Evolutionary conservation across 305 asterid species (phyloP).

Genomic region (Solanum hybrid): DNA sequence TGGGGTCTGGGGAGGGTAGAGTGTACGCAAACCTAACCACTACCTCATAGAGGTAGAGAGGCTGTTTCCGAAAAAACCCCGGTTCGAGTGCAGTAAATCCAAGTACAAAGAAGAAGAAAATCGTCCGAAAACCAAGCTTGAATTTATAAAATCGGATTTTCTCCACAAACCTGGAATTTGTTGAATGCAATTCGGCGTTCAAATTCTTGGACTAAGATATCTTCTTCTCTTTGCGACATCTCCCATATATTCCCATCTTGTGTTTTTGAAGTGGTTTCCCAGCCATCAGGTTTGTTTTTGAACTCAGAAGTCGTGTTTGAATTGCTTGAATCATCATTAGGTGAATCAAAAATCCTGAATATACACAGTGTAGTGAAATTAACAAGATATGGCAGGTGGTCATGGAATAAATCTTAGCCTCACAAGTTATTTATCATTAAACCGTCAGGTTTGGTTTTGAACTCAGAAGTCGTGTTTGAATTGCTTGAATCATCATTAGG

Average conservation of each 20-base stretch:
- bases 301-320: conserved; percentile 33
- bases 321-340: no score
- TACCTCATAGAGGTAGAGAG: neutral
- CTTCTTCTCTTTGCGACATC: conserved; percentile 89
- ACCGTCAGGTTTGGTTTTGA: conserved; percentile 63
- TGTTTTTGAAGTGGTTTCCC: conserved; percentile 67
- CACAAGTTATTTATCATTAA: no score
- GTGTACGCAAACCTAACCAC: neutral
- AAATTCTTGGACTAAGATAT: conserved; percentile 84
- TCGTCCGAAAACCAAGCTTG: neutral
- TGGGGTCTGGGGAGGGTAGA: neutral
- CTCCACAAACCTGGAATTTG: conserved; percentile 63
- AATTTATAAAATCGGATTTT: neutral
- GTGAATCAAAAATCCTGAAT: no score
- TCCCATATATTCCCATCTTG: conserved; percentile 82
- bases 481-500: no score
- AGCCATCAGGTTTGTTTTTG: conserved; percentile 87
- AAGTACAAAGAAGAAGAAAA: neutral
- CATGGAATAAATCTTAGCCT: no score
- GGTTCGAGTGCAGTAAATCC: neutral
- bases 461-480: conserved; percentile 29
- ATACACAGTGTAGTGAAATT: no score
- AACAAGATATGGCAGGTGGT: no score
- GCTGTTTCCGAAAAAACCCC: neutral
- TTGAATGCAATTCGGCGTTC: conserved; percentile 85